Base-by-base conservation (phyloP, 768 basidiomycete genomes). In the Obba rivulosa region DNA sequence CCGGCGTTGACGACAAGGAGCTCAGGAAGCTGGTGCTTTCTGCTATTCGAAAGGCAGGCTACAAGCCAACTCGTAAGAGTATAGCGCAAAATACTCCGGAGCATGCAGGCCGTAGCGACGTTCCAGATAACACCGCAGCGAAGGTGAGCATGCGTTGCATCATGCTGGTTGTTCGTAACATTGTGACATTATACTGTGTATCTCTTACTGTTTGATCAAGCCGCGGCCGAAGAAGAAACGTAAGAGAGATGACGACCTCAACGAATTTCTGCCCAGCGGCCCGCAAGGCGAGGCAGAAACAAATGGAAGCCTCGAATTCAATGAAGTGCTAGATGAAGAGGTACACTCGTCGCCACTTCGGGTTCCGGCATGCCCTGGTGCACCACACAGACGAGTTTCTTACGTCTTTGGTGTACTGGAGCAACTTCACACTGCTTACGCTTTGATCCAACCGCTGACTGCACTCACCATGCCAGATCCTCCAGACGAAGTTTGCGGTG, bases 271-370 rank as follows among this genome's bases (percentile, higher is more conserved):
- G 17, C 81, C 85, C 1, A 67, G 68, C 45, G 71, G 59, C 20
- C 72, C 76, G 8, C 50, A 57, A 0, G 79, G 83, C 40, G 81
- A 83, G 52, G 77, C 69, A 2, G 70, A 71, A 18, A 57, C 54
- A 4, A 68, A 75, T 52, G 79, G 76, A 20, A 81, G 73, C 54
- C 69, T 87, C 36, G 81, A 85, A 40, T 92, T 92, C 54, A 73
- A 78, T 28, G 88, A 92, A 57, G 65, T 86, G 14, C 56, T 83
- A 44, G 83, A 88, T 54, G 88, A 89, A 61, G 71, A 81, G 65
- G 86, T 86, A 56, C 23, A 72, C 57, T n/a, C 24, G 14, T 8
- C 39, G 14, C 28, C 7, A 7, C 28, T 31, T 31, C 28, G 13
- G 13, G 13, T 13, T 31, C 7, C 28, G 28, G 28, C 7, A 5